Conservation (phyloP, 169 alveolate species). For the Amoebophrya sp. region DNA sequence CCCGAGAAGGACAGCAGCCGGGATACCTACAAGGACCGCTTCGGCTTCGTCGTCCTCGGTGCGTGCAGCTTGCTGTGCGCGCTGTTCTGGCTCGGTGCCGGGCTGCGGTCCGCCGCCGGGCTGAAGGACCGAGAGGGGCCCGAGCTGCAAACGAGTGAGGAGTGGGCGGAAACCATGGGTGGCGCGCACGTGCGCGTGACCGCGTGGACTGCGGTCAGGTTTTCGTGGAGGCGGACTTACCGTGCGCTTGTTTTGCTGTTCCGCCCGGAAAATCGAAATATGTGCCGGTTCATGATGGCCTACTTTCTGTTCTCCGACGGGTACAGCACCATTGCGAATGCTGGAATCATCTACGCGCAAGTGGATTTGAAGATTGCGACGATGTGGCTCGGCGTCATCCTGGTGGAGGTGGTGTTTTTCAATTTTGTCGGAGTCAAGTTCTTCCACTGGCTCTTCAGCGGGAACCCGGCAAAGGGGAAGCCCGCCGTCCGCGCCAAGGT, state of each 20-base stretch:
- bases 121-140: not conserved
- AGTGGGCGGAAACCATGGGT: not conserved
- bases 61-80: not conserved
- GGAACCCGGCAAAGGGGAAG: not conserved
- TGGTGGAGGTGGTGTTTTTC: constrained; percentile 1
- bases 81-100: not conserved
- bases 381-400: constrained; percentile 9
- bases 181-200: not conserved
- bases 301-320: not conserved
- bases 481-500: not conserved
- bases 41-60: not conserved
- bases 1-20: not conserved
- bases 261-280: not conserved
- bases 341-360: not conserved
- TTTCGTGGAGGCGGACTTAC: not conserved
- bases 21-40: not conserved
- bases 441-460: constrained; percentile 8
- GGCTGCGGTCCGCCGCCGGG: not conserved
- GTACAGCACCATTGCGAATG: not conserved
- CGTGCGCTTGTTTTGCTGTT: not conserved
- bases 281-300: not conserved
- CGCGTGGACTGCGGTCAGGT: not conserved
- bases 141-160: not conserved
- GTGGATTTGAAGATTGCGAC: not conserved
- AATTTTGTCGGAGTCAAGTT: not conserved